A percentile compares a stretch with the other conserved stretches of the same genome.
These are phyloP conservation scores for Primulina eburnea DNA, from an alignment of 257 asterid genomes.

Conservation along the genomic window DNA sequence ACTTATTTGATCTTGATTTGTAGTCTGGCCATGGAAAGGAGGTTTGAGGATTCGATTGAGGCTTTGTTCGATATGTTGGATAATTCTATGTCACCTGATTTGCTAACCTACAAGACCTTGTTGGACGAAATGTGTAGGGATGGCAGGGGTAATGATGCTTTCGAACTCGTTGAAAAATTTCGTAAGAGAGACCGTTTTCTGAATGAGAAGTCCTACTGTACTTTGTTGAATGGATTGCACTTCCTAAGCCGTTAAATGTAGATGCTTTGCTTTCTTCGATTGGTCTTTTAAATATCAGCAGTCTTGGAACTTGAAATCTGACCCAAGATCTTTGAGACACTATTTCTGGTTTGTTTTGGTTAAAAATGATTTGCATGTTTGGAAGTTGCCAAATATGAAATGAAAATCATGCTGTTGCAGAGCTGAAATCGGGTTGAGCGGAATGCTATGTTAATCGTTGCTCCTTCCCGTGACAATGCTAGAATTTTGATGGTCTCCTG, in stretches of 20 bases:
- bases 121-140: slow-evolving; percentile 86
- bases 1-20: slow-evolving; percentile 62
- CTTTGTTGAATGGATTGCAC: slow-evolving; percentile 65
- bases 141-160: slow-evolving; percentile 71
- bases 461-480: no score
- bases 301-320: background rate
- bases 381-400: slow-evolving; percentile 10
- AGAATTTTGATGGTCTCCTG: slow-evolving; percentile 8
- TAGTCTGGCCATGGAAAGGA: slow-evolving; percentile 73
- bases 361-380: slow-evolving; percentile 1
- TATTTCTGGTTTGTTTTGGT: slow-evolving; percentile 2
- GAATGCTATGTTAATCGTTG: no score
- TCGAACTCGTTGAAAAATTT: slow-evolving; percentile 63
- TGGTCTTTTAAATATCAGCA: background rate
- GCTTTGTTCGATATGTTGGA: slow-evolving; percentile 59
- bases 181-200: slow-evolving; percentile 66
- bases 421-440: background rate
- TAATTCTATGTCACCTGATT: slow-evolving; percentile 66
- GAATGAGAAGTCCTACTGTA: slow-evolving; percentile 70
- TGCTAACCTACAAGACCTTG: slow-evolving; percentile 70
- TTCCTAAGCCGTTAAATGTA: slow-evolving; percentile 42
- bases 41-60: slow-evolving; percentile 61
- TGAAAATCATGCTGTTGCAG: slow-evolving; percentile 10
- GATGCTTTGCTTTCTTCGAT: slow-evolving; percentile 11
- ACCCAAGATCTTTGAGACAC: background rate